Evolutionary conservation across 352 stramenopile species (phyloP).

Genomic region (Phytophthora chlamydospora): DNA sequence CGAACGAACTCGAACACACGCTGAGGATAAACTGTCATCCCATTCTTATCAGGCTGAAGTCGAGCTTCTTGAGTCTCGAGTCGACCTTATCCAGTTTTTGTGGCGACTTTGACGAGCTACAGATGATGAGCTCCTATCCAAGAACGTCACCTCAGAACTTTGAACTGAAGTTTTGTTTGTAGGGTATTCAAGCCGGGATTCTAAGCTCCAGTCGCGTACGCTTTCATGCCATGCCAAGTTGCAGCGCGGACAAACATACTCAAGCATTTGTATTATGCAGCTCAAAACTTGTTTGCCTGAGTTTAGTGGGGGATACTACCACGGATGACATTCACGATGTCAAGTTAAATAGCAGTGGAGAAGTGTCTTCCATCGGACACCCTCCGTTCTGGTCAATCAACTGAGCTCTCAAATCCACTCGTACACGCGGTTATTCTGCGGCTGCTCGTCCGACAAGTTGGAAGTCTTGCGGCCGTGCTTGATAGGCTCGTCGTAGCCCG

Average conservation of each 20-base stretch:
- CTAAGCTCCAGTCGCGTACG: too few relatives aligned
- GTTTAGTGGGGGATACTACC: conserved; percentile 19
- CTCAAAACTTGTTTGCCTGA: conserved; percentile 16
- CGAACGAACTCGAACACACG: too few relatives aligned
- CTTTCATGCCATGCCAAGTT: too few relatives aligned
- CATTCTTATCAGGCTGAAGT: background rate
- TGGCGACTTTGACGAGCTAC: too few relatives aligned
- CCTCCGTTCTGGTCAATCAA: conserved; percentile 33
- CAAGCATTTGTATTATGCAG: conserved; percentile 25
- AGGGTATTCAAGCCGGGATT: too few relatives aligned
- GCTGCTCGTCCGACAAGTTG: conserved; percentile 27
- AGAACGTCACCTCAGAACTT: too few relatives aligned
- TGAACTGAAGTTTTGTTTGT: too few relatives aligned
- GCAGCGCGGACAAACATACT: conserved; percentile 11
- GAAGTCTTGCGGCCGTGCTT: conserved; percentile 26
- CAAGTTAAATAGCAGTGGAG: conserved; percentile 45
- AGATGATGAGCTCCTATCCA: too few relatives aligned
- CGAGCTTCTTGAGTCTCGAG: background rate
- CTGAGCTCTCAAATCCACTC: conserved; percentile 39
- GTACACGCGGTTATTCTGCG: conserved; percentile 28
- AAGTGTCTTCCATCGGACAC: conserved; percentile 34
- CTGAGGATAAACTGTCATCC: too few relatives aligned
- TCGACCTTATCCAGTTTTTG: too few relatives aligned
- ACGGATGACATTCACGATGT: conserved; percentile 28
- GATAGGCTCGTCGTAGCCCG: conserved; percentile 24